phyloP scores from a whole-genome alignment of 345 rosid genomes.

The Salix viminalis region DNA sequence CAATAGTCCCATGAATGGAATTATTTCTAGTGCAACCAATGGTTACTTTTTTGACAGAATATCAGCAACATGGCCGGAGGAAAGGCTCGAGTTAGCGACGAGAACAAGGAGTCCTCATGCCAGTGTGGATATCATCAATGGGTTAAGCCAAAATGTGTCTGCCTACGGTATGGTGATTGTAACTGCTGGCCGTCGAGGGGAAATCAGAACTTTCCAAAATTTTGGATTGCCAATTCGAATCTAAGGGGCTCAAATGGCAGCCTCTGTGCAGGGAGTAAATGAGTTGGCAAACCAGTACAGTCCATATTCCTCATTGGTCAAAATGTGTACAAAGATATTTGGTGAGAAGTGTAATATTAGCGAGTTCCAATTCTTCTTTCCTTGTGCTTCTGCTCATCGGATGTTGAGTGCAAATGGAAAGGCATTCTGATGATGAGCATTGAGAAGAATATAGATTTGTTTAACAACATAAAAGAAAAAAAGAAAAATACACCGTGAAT shows the following conservation, averaged over 20 bases:
- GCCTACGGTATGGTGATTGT: constrained; percentile 91
- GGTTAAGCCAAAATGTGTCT: constrained; percentile 44
- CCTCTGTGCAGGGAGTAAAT: constrained; percentile 4
- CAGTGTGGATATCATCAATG: constrained; percentile 51
- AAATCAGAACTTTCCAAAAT: constrained; percentile 81
- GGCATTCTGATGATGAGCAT: constrained; percentile 41
- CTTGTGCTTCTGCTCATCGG: constrained; percentile 45
- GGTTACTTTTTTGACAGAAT: constrained; percentile 83
- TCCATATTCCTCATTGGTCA: constrained; percentile 19
- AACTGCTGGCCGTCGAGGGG: constrained; percentile 80
- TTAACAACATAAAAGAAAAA: constrained; percentile 7
- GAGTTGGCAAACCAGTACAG: constrained; percentile 18
- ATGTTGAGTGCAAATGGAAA: constrained; percentile 25
- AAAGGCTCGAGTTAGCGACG: constrained; percentile 47
- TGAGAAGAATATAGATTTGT: constrained; percentile 46
- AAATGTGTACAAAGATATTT: constrained; percentile 62
- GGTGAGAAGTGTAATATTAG: constrained; percentile 70
- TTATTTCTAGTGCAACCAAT: constrained; percentile 71
- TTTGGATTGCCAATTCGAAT: constrained; percentile 80
- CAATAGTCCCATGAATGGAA: constrained; percentile 65
- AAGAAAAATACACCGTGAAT: constrained; percentile 29
- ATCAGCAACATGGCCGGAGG: constrained; percentile 93
- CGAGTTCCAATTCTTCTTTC: constrained; percentile 39
- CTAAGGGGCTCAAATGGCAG: constrained; percentile 11
- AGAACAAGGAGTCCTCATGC: constrained; percentile 48